Base-by-base conservation (phyloP, 2,329 filamentous ascomycete genomes). In the Trichophyton simii region DNA sequence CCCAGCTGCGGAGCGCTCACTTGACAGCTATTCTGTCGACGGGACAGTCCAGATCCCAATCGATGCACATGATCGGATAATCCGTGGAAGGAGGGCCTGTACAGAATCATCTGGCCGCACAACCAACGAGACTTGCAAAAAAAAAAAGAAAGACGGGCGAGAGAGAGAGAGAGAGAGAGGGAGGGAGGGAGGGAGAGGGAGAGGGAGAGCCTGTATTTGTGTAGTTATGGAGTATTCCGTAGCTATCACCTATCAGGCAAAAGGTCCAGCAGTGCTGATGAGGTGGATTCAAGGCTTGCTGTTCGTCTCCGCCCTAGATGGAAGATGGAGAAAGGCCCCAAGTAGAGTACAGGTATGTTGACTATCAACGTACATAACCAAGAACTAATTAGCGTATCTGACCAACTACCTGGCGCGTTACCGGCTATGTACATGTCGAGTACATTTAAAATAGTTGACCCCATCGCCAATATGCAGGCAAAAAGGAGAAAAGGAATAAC, bases 21-120 rank as follows among this genome's bases (percentile, higher is more conserved):
- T 55, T 55, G 52, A 55, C 52, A 55, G 52, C 52, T 54, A 25
- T 54, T 55, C 52, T 34, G 52, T 34, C 52, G n/a, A 44, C 13
- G 13, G 34, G 34, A 55, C 52, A 55, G 52, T 55, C 52, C 52
- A 55, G 52, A 55, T 36, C n/a, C 52, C 28, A 55, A 55, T 55
- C 31, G 20, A 36, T 20, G 52, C 52, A 55, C 52, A 55, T 55
- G 52, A 55, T 55, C 31, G 52, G 31, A 36, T 31, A 28, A 52
- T 52, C 46, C 46, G 8, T 25, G 46, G 52, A 11, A 22, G 18
- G 28, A 18, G 22, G 18, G 22, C 46, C 28, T 46, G 44, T 48
- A 22, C 11, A 25, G n/a, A 54, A 34, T 54, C 50, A 34, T 54
- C 50, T 28, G 50, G 18, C 18, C 9, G 46, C 46, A 52, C 22